phyloP scores from a whole-genome alignment of 805 yeast genomes.

The Candida tibetensis region DNA sequence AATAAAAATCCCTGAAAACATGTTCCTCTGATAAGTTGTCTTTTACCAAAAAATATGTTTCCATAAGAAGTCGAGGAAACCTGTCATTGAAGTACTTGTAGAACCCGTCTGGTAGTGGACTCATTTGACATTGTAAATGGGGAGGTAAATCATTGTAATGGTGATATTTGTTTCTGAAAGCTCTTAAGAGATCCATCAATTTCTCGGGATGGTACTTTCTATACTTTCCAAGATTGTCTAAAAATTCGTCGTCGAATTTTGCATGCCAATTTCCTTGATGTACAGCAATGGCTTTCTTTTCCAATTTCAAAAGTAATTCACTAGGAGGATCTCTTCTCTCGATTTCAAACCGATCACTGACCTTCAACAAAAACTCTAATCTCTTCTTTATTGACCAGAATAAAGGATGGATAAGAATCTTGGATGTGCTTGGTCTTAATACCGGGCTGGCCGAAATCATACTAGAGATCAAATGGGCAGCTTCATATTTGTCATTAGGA shows the following conservation, averaged over 20 bases:
- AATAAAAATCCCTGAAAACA: constrained; percentile 43
- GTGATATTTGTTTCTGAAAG: constrained; percentile 89
- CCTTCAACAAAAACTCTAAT: constrained; percentile 79
- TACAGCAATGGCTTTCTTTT: constrained; percentile 50
- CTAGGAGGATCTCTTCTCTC: constrained; percentile 81
- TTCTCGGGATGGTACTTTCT: constrained; percentile 80
- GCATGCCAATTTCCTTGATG: constrained; percentile 73
- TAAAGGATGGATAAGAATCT: constrained; percentile 76
- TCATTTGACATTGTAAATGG: constrained; percentile 60
- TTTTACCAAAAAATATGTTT: constrained; percentile 61
- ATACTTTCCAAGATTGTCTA: constrained; percentile 85
- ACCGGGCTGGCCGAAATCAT: constrained; percentile 74
- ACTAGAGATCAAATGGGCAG: constrained; percentile 62
- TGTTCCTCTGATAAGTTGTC: constrained; percentile 62
- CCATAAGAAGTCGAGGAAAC: constrained; percentile 80
- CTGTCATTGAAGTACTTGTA: constrained; percentile 67
- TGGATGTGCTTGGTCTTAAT: constrained; percentile 65
- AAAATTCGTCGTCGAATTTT: constrained; percentile 66
- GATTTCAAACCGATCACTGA: constrained; percentile 87
- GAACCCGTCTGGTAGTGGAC: constrained; percentile 82
- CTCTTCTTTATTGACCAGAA: constrained; percentile 79
- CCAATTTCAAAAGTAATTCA: constrained; percentile 53
- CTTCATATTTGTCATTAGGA: constrained; percentile 53
- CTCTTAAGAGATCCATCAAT: constrained; percentile 82
- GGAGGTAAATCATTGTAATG: constrained; percentile 88